Evolutionary conservation across 1,284 basidiomycete genomes (phyloP).

Genomic region (Xerocomus minutiporus): DNA sequence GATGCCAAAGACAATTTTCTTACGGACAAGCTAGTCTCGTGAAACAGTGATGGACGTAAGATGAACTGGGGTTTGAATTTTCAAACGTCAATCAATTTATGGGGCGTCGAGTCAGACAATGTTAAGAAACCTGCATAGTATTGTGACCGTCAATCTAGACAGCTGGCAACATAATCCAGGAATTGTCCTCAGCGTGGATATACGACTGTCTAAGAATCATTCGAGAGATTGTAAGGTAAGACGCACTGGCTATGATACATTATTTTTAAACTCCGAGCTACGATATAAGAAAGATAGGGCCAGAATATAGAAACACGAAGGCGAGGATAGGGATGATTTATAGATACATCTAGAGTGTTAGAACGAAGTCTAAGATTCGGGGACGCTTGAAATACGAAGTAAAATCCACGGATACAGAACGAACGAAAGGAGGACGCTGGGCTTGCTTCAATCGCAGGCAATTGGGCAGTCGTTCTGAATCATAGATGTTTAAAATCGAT

Average conservation of each 20-base stretch:
- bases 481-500: conserved; percentile 5
- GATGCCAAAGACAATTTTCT: not conserved
- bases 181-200: not conserved
- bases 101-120: not conserved
- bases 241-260: conserved; percentile 23
- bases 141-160: not conserved
- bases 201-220: conserved; percentile 7
- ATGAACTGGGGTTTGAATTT: not conserved
- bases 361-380: conserved; percentile 23
- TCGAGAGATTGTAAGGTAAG: conserved; percentile 21
- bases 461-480: conserved; percentile 29
- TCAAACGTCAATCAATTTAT: not conserved
- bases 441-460: conserved; percentile 26
- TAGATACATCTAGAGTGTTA: conserved; percentile 17
- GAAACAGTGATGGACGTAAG: not conserved
- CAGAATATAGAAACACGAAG: conserved; percentile 14
- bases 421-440: conserved; percentile 13
- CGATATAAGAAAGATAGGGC: conserved; percentile 9
- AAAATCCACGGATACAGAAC: conserved; percentile 22
- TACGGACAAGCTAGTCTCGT: not conserved
- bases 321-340: conserved; percentile 17
- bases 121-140: not conserved
- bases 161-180: not conserved
- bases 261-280: conserved; percentile 20
- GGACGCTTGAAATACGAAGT: conserved; percentile 1